Conservation (phyloP, 129 eudicot species). For the Chrysanthemum makinoi region DNA sequence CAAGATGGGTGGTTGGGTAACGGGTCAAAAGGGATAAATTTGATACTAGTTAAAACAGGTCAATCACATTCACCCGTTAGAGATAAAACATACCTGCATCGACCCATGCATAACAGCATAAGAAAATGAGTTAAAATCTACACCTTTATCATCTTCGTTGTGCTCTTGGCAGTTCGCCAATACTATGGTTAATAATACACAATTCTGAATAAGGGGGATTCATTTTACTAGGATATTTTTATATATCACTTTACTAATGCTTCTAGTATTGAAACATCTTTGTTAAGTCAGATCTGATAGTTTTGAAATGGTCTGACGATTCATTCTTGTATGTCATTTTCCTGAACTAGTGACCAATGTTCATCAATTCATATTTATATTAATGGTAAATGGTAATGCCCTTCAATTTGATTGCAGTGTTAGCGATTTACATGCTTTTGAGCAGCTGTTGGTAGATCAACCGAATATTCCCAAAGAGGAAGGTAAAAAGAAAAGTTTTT, state of each 20-base stretch:
- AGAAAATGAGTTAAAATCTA: too few relatives aligned
- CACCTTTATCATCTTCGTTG: too few relatives aligned
- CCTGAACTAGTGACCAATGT: not conserved
- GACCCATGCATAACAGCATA: too few relatives aligned
- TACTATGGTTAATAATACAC: too few relatives aligned
- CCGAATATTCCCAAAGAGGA: constrained; percentile 37
- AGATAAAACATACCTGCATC: too few relatives aligned
- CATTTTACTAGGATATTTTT: not conserved
- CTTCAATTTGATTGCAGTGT: constrained; percentile 16
- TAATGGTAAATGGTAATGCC: not conserved
- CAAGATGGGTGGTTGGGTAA: not conserved
- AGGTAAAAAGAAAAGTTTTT: constrained; percentile 37
- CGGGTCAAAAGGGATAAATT: not conserved
- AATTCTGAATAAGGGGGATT: too few relatives aligned
- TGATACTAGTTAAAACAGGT: too few relatives aligned
- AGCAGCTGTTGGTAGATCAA: too few relatives aligned
- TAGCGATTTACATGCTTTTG: too few relatives aligned
- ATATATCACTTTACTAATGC: too few relatives aligned
- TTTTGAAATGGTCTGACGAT: not conserved
- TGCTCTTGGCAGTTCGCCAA: too few relatives aligned
- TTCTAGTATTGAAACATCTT: not conserved
- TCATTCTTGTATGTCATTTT: not conserved
- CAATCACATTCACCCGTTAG: too few relatives aligned
- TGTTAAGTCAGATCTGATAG: not conserved
- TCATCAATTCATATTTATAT: not conserved